Base-by-base conservation (phyloP, 306 rosid species). In the Senna tora region DNA sequence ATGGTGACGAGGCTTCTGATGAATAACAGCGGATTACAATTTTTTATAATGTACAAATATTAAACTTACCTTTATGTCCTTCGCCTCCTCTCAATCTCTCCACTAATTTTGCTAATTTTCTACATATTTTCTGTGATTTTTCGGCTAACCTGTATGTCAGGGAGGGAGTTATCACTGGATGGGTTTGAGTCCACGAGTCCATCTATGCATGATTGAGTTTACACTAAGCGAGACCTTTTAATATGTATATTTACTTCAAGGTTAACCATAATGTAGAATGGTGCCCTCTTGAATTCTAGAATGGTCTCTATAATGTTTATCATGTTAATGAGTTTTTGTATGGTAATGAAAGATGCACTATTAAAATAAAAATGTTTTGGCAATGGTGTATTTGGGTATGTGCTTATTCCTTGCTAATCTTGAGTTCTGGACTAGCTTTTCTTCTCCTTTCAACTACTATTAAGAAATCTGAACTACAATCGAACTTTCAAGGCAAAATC, bases 1-100 rank as follows among this genome's bases (percentile, higher is more conserved):
- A 76, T 50, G 87, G 71, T 38, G 88, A 81, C 74, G 86, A 84
- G 43, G 32, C 71, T 67, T 86, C 96, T 60, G 96, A 84, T 79
- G 82, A 86, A 25, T 79, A 78, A 45, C 53, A 30, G 64, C 52
- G 32, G 64, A 58, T 54, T 67, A 3, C 30, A 10, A 10, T 15
- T 47, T 47, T 47, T n/a, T 47, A n/a, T 15, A 47, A 47, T 47
- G 19, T 47, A 15, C 15, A 14, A 45, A 45, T 45, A 47, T 47
- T 47, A n/a, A 14, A 47, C 19, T 47, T 15, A n/a, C n/a, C n/a
- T n/a, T n/a, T n/a, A n/a, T 47, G 53, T n/a, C 53, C 8, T 43
- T 14, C 9, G 0, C 53, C 53, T 47, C 5, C 49, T 41, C 46
- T 41, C 46, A 6, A 41, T 10, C 12, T 0, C 13, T 41, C 50